Conservation (phyloP, 2,329 filamentous ascomycete species). For the Clarireedia hainanense region DNA sequence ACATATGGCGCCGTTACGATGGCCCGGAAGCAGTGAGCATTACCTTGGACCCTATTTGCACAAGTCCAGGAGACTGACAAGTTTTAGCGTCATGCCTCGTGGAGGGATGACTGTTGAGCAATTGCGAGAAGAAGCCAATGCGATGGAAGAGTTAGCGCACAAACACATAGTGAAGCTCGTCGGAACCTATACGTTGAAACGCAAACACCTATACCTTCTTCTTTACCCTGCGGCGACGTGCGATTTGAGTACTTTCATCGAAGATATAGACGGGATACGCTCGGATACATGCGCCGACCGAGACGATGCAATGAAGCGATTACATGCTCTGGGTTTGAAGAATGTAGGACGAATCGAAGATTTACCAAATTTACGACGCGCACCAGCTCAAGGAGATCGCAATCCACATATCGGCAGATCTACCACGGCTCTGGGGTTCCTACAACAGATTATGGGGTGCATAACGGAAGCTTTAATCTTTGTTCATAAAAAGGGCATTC, state of each 20-base stretch:
- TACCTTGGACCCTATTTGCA: neutral
- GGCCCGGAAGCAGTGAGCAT: constrained; percentile 35
- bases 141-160: constrained; percentile 41
- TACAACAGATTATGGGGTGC: constrained; percentile 38
- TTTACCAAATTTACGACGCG: constrained; percentile 4
- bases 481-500: constrained; percentile 31
- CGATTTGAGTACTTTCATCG: constrained; percentile 36
- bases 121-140: constrained; percentile 38
- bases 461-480: constrained; percentile 27
- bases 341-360: constrained; percentile 26
- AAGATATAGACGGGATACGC: constrained; percentile 37
- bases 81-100: constrained; percentile 12
- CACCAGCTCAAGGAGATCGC: neutral
- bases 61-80: neutral
- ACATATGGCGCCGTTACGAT: constrained; percentile 33
- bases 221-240: constrained; percentile 42
- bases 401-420: constrained; percentile 17
- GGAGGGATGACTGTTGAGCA: constrained; percentile 32
- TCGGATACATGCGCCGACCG: constrained; percentile 35
- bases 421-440: constrained; percentile 31
- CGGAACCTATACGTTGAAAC: constrained; percentile 37
- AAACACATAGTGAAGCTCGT: constrained; percentile 41
- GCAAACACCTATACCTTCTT: constrained; percentile 37
- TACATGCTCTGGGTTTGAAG: constrained; percentile 33
- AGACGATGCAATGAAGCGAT: constrained; percentile 30